A percentile compares a stretch with the other conserved stretches of the same genome.
Evolutionary conservation across 2,329 filamentous ascomycete genomes (phyloP).

Genomic region (Aspergillus fumigatus): DNA sequence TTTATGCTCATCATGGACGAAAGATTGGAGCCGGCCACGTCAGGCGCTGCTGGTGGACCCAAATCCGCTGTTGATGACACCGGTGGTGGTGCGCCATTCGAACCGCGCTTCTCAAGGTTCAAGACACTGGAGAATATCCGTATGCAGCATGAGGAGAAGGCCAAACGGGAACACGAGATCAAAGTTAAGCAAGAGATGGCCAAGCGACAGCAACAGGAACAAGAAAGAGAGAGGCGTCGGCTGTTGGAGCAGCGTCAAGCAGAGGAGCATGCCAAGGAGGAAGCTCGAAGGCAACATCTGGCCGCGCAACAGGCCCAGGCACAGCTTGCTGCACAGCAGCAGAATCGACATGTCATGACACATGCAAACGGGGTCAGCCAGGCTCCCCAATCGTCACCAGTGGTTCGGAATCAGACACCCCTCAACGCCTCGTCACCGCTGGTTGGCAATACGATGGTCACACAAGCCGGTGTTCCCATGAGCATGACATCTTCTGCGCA

Average conservation of each 20-base stretch:
- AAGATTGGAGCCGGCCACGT: conserved; percentile 60
- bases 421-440: conserved; percentile 43
- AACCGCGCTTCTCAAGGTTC: conserved; percentile 83
- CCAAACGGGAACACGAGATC: conserved; percentile 44
- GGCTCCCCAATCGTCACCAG: conserved; percentile 43
- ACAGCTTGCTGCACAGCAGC: conserved; percentile 40
- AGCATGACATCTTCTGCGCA: conserved; percentile 42
- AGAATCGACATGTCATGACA: conserved; percentile 50
- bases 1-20: conserved; percentile 94
- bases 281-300: conserved; percentile 35
- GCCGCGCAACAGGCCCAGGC: conserved; percentile 46
- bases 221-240: conserved; percentile 46
- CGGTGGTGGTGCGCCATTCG: conserved; percentile 67
- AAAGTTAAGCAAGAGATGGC: conserved; percentile 47
- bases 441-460: conserved; percentile 35
- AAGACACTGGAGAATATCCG: conserved; percentile 86
- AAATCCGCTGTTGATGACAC: conserved; percentile 66
- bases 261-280: conserved; percentile 41
- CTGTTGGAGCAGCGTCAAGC: conserved; percentile 40
- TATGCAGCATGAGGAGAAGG: conserved; percentile 67
- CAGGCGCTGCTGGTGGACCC: conserved; percentile 53
- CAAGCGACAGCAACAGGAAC: conserved; percentile 45
- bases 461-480: conserved; percentile 42
- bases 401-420: conserved; percentile 46
- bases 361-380: conserved; percentile 40